These are phyloP conservation scores for Parafenestella ontariensis DNA, from an alignment of 2,329 filamentous ascomycete genomes.

Conservation along the genomic window DNA sequence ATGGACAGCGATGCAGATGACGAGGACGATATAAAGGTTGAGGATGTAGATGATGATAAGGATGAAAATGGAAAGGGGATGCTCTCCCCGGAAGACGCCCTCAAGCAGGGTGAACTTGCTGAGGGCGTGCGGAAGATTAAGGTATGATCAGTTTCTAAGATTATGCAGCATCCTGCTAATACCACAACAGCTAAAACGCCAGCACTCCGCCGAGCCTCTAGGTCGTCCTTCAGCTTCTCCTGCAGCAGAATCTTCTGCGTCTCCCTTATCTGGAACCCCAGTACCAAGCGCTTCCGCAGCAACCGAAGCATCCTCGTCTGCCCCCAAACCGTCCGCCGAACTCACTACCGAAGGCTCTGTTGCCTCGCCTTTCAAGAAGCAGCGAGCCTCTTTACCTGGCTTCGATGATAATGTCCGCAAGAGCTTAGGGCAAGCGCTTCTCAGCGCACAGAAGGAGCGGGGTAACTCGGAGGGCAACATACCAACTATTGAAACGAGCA, in stretches of 20 bases:
- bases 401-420: slow-evolving; percentile 53
- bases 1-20: slow-evolving; percentile 83
- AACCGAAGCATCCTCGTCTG: slow-evolving; percentile 35
- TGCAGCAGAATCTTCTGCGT: slow-evolving; percentile 33
- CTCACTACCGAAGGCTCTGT: slow-evolving; percentile 60
- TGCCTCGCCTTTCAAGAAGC: slow-evolving; percentile 78
- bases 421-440: slow-evolving; percentile 43
- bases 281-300: slow-evolving; percentile 17
- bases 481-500: slow-evolving; percentile 38
- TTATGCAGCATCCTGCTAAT: slow-evolving; percentile 20
- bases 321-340: slow-evolving; percentile 45
- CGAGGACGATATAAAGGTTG: slow-evolving; percentile 69
- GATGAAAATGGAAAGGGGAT: slow-evolving; percentile 61
- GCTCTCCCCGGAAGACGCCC: slow-evolving; percentile 73
- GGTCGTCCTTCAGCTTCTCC: slow-evolving; percentile 44
- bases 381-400: slow-evolving; percentile 67
- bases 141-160: slow-evolving; percentile 56
- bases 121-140: slow-evolving; percentile 84
- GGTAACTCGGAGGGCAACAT: slow-evolving; percentile 43
- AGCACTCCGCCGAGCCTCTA: slow-evolving; percentile 76
- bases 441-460: slow-evolving; percentile 42
- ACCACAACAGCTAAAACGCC: slow-evolving; percentile 72
- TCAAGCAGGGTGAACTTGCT: slow-evolving; percentile 75
- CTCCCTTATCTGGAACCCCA: slow-evolving; percentile 36
- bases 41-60: slow-evolving; percentile 65